Conservation (phyloP, 371 early-diverging fungal genomes). For the Saksenaea vasiformis region DNA sequence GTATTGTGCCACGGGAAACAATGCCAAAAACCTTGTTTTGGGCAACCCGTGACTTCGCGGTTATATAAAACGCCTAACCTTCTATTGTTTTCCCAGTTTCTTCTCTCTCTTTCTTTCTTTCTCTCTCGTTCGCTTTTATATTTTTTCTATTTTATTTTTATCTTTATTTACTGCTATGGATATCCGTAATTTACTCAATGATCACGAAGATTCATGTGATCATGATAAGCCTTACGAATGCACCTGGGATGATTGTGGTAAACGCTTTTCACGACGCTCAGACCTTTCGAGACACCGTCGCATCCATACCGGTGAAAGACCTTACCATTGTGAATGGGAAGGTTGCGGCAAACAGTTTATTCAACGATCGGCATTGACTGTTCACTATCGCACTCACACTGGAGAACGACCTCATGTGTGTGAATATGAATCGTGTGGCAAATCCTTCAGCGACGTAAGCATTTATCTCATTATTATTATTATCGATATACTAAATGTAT, state of each 20-base stretch:
- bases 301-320: conserved; percentile 72
- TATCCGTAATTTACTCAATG: conserved; percentile 48
- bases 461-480: background rate
- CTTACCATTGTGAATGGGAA: conserved; percentile 61
- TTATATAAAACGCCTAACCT: conserved; percentile 20
- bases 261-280: conserved; percentile 80
- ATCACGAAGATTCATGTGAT: conserved; percentile 18
- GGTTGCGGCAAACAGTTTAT: conserved; percentile 75
- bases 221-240: conserved; percentile 61
- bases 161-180: conserved; percentile 29
- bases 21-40: background rate
- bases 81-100: conserved; percentile 14
- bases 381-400: conserved; percentile 76
- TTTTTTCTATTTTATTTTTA: background rate
- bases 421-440: conserved; percentile 57
- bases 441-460: conserved; percentile 64
- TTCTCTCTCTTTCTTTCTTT: conserved; percentile 12
- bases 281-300: conserved; percentile 76
- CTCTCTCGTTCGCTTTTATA: background rate
- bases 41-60: conserved; percentile 7
- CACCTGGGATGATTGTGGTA: conserved; percentile 63
- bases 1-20: background rate
- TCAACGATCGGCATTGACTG: conserved; percentile 76
- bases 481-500: conserved; percentile 8
- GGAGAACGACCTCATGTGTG: conserved; percentile 79